Conservation (phyloP, 495 filamentous ascomycete genomes). For the Clavariopsis aquatica region DNA sequence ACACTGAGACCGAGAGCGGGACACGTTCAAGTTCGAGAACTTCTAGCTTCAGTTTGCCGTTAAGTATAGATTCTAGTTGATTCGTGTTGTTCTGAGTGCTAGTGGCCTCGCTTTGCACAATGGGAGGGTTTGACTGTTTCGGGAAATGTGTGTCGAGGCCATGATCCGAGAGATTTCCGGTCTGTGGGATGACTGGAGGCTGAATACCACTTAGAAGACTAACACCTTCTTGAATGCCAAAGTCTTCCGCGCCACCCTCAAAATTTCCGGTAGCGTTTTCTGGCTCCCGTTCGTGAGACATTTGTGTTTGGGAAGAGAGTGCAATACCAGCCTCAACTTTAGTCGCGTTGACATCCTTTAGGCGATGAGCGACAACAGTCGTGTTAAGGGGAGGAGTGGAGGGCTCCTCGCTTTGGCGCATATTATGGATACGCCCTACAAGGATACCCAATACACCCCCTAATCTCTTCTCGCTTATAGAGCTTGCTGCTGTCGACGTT, state of each 20-base stretch:
- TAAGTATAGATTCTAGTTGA: constrained; percentile 22
- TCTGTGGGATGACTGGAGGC: neutral
- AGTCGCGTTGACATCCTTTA: neutral
- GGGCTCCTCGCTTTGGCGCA: constrained; percentile 49
- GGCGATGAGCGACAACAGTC: constrained; percentile 4
- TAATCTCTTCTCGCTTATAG: constrained; percentile 47
- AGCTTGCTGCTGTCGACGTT: constrained; percentile 36
- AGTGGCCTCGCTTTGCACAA: neutral
- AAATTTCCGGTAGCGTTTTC: constrained; percentile 7
- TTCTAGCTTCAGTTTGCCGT: constrained; percentile 64
- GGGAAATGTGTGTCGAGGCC: neutral
- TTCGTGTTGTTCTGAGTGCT: neutral
- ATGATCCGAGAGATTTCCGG: neutral
- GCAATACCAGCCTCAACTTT: neutral
- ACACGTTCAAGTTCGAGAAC: constrained; percentile 84
- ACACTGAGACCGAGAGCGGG: constrained; percentile 65
- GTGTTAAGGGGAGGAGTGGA: constrained; percentile 4
- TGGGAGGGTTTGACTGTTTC: neutral
- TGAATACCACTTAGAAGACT: constrained; percentile 15
- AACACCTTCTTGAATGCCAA: constrained; percentile 21
- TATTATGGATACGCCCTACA: constrained; percentile 64
- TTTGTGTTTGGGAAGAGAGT: neutral
- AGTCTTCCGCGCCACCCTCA: constrained; percentile 12
- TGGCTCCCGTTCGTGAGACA: constrained; percentile 21
- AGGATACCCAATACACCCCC: constrained; percentile 78